phyloP scores from a whole-genome alignment of 176 grass and related monocot species.

The Typha latifolia region DNA sequence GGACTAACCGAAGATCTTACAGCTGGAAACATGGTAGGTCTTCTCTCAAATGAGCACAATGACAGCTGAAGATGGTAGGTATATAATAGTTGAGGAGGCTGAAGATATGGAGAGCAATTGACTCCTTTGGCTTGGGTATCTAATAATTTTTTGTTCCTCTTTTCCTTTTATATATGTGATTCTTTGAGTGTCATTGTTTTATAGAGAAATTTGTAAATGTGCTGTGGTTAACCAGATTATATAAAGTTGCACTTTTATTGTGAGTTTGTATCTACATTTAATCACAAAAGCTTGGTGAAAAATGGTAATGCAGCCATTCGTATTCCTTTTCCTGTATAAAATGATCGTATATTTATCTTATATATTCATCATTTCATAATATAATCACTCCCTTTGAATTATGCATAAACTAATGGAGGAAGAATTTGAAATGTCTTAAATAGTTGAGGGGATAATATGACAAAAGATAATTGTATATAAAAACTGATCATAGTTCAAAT shows the following conservation, averaged over 20 bases:
- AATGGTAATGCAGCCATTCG: neutral
- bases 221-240: constrained; percentile 23
- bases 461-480: too few relatives aligned
- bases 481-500: too few relatives aligned
- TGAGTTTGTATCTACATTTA: constrained; percentile 21
- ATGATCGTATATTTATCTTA: neutral
- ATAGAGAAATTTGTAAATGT: constrained; percentile 20
- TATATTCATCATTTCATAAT: neutral
- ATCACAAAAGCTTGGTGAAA: constrained; percentile 16
- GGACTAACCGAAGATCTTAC: constrained; percentile 43
- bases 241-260: neutral
- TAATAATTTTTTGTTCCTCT: neutral
- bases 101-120: constrained; percentile 11
- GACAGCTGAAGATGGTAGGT: neutral
- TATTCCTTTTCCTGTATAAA: neutral
- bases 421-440: too few relatives aligned
- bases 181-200: constrained; percentile 6
- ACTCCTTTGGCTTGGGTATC: constrained; percentile 13
- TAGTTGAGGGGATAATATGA: too few relatives aligned
- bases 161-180: constrained; percentile 9
- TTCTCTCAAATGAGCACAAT: neutral
- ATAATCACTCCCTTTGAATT: neutral
- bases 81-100: constrained; percentile 1
- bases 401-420: too few relatives aligned
- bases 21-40: constrained; percentile 32